phyloP scores from a whole-genome alignment of 2,329 filamentous ascomycete genomes.

The Fusarium hainanense region DNA sequence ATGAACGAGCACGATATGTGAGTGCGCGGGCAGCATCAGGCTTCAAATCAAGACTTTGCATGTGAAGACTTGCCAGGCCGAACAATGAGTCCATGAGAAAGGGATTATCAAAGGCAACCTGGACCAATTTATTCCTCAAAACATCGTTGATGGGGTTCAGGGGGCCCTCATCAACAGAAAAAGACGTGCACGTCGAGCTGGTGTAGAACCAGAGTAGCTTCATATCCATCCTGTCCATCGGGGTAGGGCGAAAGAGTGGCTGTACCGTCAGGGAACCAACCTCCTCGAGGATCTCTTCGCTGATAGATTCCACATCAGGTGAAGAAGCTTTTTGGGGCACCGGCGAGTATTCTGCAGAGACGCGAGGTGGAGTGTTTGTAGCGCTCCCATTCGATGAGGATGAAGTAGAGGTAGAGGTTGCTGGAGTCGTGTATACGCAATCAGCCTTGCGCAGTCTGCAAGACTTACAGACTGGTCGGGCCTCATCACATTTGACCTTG shows the following conservation, averaged over 20 bases:
- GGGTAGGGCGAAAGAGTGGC: constrained; percentile 48
- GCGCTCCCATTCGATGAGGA: constrained; percentile 3
- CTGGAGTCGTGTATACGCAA: constrained; percentile 58
- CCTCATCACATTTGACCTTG: constrained; percentile 59
- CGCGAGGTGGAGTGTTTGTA: constrained; percentile 1
- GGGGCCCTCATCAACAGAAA: constrained; percentile 54
- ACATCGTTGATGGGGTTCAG: constrained; percentile 54
- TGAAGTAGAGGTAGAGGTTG: constrained; percentile 1
- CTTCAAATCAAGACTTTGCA: constrained; percentile 55
- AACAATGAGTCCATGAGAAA: constrained; percentile 68
- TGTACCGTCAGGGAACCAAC: constrained; percentile 34
- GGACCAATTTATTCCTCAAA: constrained; percentile 60
- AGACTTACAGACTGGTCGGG: constrained; percentile 60
- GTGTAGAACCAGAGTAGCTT: constrained; percentile 68
- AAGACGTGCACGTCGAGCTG: constrained; percentile 57
- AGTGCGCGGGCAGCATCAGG: constrained; percentile 55
- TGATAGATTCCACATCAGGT: constrained; percentile 14
- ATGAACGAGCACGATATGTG: constrained; percentile 61
- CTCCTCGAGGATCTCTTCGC: constrained; percentile 23
- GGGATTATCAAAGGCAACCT: constrained; percentile 62
- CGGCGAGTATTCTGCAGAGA: neutral
- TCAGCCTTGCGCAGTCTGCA: constrained; percentile 60
- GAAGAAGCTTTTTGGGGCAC: constrained; percentile 5
- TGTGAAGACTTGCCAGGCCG: constrained; percentile 62
- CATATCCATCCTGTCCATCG: constrained; percentile 59